phyloP scores from a whole-genome alignment of 805 yeast genomes.

The Candida nitratophila region DNA sequence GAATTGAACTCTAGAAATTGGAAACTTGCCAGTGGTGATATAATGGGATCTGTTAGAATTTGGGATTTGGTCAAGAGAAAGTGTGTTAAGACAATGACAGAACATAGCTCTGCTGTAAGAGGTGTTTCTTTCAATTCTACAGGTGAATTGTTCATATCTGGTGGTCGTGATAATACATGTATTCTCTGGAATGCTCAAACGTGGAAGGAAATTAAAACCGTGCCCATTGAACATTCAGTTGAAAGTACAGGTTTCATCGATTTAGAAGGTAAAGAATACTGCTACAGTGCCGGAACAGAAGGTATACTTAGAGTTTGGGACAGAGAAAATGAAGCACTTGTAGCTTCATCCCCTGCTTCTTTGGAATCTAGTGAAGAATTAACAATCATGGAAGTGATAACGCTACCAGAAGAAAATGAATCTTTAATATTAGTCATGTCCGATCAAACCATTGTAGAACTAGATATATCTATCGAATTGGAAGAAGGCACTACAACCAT shows the following conservation, averaged over 20 bases:
- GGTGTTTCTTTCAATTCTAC: slow-evolving; percentile 59
- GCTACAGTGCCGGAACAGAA: slow-evolving; percentile 76
- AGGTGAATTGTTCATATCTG: slow-evolving; percentile 58
- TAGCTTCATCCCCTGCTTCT: slow-evolving; percentile 42
- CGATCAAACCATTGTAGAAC: slow-evolving; percentile 67
- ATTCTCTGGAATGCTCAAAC: slow-evolving; percentile 49
- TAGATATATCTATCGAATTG: slow-evolving; percentile 15
- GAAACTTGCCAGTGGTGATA: slow-evolving; percentile 70
- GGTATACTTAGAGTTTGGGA: slow-evolving; percentile 67
- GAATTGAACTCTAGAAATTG: slow-evolving; percentile 61
- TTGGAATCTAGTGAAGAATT: slow-evolving; percentile 63
- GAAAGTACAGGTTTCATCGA: slow-evolving; percentile 60
- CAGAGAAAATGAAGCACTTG: slow-evolving; percentile 36
- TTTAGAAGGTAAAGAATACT: slow-evolving; percentile 25
- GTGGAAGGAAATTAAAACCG: slow-evolving; percentile 53
- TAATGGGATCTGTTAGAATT: slow-evolving; percentile 46
- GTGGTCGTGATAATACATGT: slow-evolving; percentile 83
- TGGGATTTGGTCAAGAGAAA: slow-evolving; percentile 73
- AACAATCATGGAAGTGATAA: slow-evolving; percentile 51
- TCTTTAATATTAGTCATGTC: slow-evolving; percentile 53
- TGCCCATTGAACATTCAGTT: slow-evolving; percentile 67
- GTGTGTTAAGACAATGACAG: slow-evolving; percentile 52
- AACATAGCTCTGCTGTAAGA: slow-evolving; percentile 81
- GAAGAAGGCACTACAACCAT: slow-evolving; percentile 17
- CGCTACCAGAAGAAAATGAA: slow-evolving; percentile 20